Evolutionary conservation across 2,329 filamentous ascomycete genomes (phyloP).

Genomic region (Aspergillus luchuensis): DNA sequence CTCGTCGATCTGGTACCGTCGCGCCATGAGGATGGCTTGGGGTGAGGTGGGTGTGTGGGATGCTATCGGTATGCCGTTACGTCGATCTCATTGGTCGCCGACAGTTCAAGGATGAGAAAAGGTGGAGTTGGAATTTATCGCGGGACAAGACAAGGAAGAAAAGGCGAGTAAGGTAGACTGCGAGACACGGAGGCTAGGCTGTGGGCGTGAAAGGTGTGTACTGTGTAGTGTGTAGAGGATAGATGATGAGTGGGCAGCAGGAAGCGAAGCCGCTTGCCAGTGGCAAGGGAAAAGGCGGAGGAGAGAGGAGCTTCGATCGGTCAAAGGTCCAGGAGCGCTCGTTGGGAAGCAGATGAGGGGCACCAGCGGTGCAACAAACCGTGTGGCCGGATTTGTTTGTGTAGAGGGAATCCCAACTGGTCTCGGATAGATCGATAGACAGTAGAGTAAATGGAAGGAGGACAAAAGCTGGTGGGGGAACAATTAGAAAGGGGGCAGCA

Average conservation of each 20-base stretch:
- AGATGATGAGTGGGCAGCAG: slow-evolving; percentile 8
- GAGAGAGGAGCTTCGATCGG: slow-evolving; percentile 16
- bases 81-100: slow-evolving; percentile 32
- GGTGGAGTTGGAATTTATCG: slow-evolving; percentile 6
- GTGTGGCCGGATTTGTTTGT: neutral
- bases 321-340: slow-evolving; percentile 11
- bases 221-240: neutral
- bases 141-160: slow-evolving; percentile 4
- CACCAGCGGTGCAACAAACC: slow-evolving; percentile 5
- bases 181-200: neutral
- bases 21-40: slow-evolving; percentile 41
- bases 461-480: neutral
- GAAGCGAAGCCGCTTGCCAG: slow-evolving; percentile 17
- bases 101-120: slow-evolving; percentile 11
- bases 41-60: slow-evolving; percentile 12
- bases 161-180: slow-evolving; percentile 2
- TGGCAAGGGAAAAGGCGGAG: slow-evolving; percentile 19
- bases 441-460: neutral
- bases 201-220: neutral
- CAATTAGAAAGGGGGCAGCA: neutral
- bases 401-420: neutral
- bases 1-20: slow-evolving; percentile 74
- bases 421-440: neutral
- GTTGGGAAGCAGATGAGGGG: slow-evolving; percentile 21
- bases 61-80: slow-evolving; percentile 24